Base-by-base conservation (phyloP, 2,329 filamentous ascomycete species). In the Microthyrium microscopicum region DNA sequence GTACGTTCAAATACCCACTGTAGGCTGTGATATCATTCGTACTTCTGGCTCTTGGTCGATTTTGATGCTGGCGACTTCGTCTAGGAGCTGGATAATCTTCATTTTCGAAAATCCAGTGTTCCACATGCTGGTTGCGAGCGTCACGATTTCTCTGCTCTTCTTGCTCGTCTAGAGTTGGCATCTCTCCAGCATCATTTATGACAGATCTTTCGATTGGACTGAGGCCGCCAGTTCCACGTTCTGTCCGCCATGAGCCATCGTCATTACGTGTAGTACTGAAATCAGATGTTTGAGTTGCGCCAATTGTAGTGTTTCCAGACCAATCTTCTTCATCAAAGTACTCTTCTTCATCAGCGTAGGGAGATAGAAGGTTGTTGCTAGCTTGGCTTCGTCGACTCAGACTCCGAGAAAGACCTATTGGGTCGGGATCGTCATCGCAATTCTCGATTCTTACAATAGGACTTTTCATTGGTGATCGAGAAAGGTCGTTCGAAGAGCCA, bases 121-220 rank as follows among this genome's bases (percentile, higher is more conserved):
- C 54, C 21, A 72, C 66, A 34, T 68, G 63, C 6, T 57, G 53
- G 37, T 68, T 67, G 42, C 61, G 68, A 32, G 68, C 61, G 3
- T 59, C 55, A 20, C 58, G 49, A 21, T 59, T 51, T 31, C 60
- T 56, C 37, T 59, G 51, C 27, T 59, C 51, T 30, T 60, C 56
- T 31, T 67, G 50, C 18, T 71, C 64, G 30, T 66, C 63, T 5
- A 67, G 51, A 31, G 58, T 68, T 11, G 55, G 55, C 4, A 66
- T 52, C 29, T 55, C 55, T 12, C 52, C 48, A 34, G 62, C 47
- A 4, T 47, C 49, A 40, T 60, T 45, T 20, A 46, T 41, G 20
- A n/a, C n/a, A n/a, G n/a, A n/a, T n/a, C n/a, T n/a, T n/a, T n/a
- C n/a, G n/a, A n/a, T n/a, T n/a, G n/a, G n/a, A n/a, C 52, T 54